Evolutionary conservation across 768 basidiomycete genomes (phyloP).

Genomic region (Termitomyces sp.): DNA sequence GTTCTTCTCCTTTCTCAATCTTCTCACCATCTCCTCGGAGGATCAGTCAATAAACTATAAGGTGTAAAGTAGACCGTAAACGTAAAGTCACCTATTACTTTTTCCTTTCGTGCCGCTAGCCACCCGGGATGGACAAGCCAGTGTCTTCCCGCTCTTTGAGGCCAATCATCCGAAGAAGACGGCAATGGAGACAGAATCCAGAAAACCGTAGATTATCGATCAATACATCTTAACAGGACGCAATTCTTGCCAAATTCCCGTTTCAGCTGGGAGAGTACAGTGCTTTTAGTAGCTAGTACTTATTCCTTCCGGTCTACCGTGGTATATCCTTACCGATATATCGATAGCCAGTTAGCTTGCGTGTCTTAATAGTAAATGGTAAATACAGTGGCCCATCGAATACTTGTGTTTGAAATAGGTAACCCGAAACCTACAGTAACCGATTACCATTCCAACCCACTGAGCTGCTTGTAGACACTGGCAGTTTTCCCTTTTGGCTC

Average conservation of each 20-base stretch:
- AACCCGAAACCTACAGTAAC: not conserved
- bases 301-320: too few relatives aligned
- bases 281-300: too few relatives aligned
- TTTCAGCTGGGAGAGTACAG: not conserved
- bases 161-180: not conserved
- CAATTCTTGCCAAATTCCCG: not conserved
- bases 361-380: too few relatives aligned
- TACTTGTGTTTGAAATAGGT: not conserved
- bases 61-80: not conserved
- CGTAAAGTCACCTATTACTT: not conserved
- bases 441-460: not conserved
- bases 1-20: not conserved
- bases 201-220: not conserved
- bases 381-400: not conserved
- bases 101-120: not conserved
- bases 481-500: slow-evolving; percentile 3
- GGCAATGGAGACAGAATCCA: not conserved
- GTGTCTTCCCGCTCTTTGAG: not conserved
- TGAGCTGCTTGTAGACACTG: not conserved
- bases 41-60: not conserved
- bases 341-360: too few relatives aligned
- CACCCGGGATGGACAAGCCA: not conserved
- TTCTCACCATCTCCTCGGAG: slow-evolving; percentile 1
- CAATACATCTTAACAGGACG: not conserved
- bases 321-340: too few relatives aligned